A percentile compares a stretch with the other conserved stretches of the same genome.
phyloP scores from a whole-genome alignment of 495 filamentous ascomycete genomes.

The Neurospora hispaniola region DNA sequence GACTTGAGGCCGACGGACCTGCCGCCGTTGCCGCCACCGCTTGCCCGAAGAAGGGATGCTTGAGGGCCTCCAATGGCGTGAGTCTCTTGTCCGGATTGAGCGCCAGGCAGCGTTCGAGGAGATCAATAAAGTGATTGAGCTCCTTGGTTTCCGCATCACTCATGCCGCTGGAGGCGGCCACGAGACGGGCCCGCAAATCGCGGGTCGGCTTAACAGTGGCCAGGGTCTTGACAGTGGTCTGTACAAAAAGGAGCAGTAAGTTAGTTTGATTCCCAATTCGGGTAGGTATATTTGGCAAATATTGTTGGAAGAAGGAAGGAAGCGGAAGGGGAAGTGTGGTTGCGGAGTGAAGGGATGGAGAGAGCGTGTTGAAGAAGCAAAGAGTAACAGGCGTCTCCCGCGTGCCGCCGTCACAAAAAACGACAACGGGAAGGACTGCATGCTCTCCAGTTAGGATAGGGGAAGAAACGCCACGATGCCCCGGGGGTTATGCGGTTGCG shows the following conservation, averaged over 20 bases:
- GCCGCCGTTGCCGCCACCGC: slow-evolving; percentile 4
- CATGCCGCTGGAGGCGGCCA: slow-evolving; percentile 63
- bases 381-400: neutral
- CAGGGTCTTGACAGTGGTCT: slow-evolving; percentile 58
- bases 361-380: neutral
- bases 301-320: neutral
- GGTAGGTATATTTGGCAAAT: neutral
- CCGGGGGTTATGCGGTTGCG: neutral
- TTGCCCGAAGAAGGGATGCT: slow-evolving; percentile 62
- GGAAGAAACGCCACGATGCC: neutral
- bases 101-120: slow-evolving; percentile 76
- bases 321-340: neutral
- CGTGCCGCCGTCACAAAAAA: neutral
- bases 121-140: slow-evolving; percentile 67
- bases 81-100: slow-evolving; percentile 91
- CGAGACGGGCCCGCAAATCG: slow-evolving; percentile 67
- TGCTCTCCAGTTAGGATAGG: neutral
- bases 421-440: neutral
- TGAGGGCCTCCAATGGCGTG: slow-evolving; percentile 75
- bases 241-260: slow-evolving; percentile 4
- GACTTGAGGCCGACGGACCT: neutral
- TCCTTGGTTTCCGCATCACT: slow-evolving; percentile 67
- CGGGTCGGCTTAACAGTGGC: slow-evolving; percentile 71
- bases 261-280: neutral
- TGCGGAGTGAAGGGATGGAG: neutral